phyloP scores from a whole-genome alignment of 306 rosid genomes.

The Corylus avellana region DNA sequence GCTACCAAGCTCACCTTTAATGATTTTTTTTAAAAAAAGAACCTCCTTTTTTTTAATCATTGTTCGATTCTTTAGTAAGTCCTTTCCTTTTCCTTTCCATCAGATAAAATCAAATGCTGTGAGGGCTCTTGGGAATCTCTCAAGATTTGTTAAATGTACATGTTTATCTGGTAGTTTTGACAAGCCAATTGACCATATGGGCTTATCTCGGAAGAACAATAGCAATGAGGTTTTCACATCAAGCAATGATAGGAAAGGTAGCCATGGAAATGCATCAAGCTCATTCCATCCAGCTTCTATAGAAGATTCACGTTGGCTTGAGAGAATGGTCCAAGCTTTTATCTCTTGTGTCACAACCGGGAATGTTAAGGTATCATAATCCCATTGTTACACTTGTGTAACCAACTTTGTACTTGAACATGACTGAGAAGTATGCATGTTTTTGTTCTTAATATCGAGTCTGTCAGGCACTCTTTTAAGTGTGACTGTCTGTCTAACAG shows the following conservation, averaged over 20 bases:
- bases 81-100: conserved; percentile 17
- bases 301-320: conserved; percentile 53
- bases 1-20: neutral
- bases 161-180: conserved; percentile 35
- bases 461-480: conserved; percentile 19
- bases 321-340: conserved; percentile 72
- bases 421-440: conserved; percentile 8
- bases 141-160: conserved; percentile 68
- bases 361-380: conserved; percentile 80
- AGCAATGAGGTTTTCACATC: conserved; percentile 29
- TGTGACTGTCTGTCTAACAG: conserved; percentile 44
- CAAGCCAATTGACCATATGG: conserved; percentile 25
- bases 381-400: conserved; percentile 12
- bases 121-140: conserved; percentile 95
- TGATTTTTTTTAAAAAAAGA: neutral
- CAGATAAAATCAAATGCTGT: conserved; percentile 98
- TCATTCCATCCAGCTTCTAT: conserved; percentile 34
- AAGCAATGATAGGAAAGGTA: conserved; percentile 25
- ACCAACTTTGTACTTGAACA: neutral
- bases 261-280: conserved; percentile 28
- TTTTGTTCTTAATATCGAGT: conserved; percentile 10
- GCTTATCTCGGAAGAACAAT: conserved; percentile 14
- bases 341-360: conserved; percentile 82
- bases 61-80: conserved; percentile 12
- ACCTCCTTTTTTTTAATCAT: neutral